Conservation (phyloP, 1,284 basidiomycete species). For the Heterobasidion parviporum region DNA sequence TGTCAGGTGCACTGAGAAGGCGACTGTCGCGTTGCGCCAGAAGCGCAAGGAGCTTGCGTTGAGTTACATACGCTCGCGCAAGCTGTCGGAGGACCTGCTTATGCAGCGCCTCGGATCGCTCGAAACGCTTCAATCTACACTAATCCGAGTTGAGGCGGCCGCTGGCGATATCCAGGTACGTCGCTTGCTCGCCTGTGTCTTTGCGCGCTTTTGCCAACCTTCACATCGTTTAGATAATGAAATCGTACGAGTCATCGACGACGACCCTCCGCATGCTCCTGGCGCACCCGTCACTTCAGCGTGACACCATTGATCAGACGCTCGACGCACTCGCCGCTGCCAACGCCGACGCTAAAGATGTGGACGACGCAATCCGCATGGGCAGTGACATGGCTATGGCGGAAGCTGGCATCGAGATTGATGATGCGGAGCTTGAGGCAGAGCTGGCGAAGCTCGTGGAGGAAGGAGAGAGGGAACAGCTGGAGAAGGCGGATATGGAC, state of each 20-base stretch:
- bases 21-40: conserved; percentile 53
- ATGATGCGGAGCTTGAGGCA: conserved; percentile 55
- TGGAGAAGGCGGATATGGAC: conserved; percentile 10
- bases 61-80: conserved; percentile 71
- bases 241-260: conserved; percentile 77
- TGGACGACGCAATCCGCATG: conserved; percentile 70
- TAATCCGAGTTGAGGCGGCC: conserved; percentile 81
- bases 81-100: conserved; percentile 73
- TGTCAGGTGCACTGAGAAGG: conserved; percentile 58
- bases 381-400: conserved; percentile 53
- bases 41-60: conserved; percentile 71
- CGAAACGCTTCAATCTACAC: conserved; percentile 67
- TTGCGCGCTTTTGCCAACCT: neutral
- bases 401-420: conserved; percentile 41
- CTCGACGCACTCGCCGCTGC: conserved; percentile 83
- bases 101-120: conserved; percentile 67
- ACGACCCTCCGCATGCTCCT: conserved; percentile 71
- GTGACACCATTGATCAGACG: conserved; percentile 74
- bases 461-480: conserved; percentile 36
- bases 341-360: conserved; percentile 73
- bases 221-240: conserved; percentile 60
- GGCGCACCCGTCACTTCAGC: conserved; percentile 70
- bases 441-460: conserved; percentile 45
- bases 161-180: conserved; percentile 81
- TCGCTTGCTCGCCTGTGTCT: neutral